These are phyloP conservation scores for Limtongozyma cylindracea DNA, from an alignment of 805 yeast genomes.

Conservation along the genomic window DNA sequence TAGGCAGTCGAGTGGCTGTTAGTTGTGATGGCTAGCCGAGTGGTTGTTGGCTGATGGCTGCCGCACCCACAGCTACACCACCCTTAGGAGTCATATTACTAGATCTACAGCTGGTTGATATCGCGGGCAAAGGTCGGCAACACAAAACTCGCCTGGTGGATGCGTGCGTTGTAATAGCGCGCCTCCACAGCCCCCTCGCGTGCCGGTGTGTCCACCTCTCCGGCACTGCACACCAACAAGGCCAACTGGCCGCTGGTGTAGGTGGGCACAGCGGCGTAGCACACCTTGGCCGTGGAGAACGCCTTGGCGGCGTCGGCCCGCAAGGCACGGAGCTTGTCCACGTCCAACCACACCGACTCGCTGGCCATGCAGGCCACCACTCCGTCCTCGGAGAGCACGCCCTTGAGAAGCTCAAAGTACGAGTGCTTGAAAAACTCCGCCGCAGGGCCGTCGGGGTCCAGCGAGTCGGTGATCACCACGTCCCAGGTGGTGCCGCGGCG, in stretches of 20 bases:
- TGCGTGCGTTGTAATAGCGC: too few species aligned
- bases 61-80: too few species aligned
- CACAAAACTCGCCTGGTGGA: too few species aligned
- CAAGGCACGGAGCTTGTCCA: slow-evolving; percentile 22
- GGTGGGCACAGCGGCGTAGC: slow-evolving; percentile 68
- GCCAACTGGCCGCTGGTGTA: slow-evolving; percentile 83
- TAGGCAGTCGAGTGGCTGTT: too few species aligned
- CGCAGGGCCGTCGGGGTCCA: slow-evolving; percentile 94
- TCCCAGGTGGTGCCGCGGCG: slow-evolving; percentile 19
- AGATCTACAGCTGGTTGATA: too few species aligned
- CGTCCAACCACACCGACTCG: slow-evolving; percentile 56
- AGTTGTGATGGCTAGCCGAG: too few species aligned
- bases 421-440: slow-evolving; percentile 61
- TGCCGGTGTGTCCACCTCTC: too few species aligned
- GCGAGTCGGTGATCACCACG: slow-evolving; percentile 74
- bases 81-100: too few species aligned
- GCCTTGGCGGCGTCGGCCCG: slow-evolving; percentile 22
- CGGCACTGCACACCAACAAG: slow-evolving; percentile 49
- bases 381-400: slow-evolving; percentile 35
- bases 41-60: too few species aligned
- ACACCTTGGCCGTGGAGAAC: slow-evolving; percentile 34
- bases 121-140: too few species aligned
- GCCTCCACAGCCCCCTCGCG: too few species aligned
- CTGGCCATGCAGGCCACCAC: slow-evolving; percentile 61
- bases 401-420: slow-evolving; percentile 42